These are phyloP conservation scores for Ilyonectria destructans DNA, from an alignment of 2,329 filamentous ascomycete species.

Conservation along the genomic window DNA sequence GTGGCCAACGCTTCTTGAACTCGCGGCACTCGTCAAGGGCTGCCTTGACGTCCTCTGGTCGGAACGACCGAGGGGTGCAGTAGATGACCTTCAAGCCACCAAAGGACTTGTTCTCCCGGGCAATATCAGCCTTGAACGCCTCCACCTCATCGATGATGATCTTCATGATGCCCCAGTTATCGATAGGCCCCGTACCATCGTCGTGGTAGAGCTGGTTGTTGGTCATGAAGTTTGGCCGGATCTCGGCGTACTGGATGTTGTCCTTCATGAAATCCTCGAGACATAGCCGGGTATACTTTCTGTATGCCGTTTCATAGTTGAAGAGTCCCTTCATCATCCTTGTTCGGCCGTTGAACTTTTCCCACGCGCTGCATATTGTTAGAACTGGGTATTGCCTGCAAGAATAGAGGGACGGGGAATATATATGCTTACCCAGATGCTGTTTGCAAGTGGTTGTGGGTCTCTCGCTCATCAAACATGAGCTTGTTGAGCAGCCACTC, in stretches of 20 bases:
- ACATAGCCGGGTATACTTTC: conserved; percentile 72
- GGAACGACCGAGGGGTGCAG: conserved; percentile 77
- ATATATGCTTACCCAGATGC: conserved; percentile 65
- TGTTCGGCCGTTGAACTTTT: conserved; percentile 78
- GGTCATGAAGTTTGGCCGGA: conserved; percentile 79
- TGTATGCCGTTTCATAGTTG: conserved; percentile 77
- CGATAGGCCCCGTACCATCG: conserved; percentile 67
- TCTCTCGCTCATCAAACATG: conserved; percentile 73
- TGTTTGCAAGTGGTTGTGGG: conserved; percentile 68
- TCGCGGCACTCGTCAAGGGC: conserved; percentile 75
- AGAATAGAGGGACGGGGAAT: neutral
- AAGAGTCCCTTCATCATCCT: conserved; percentile 82
- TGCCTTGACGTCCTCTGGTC: conserved; percentile 60
- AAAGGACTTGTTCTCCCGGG: conserved; percentile 60
- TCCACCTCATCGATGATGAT: conserved; percentile 72
- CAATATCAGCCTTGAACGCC: conserved; percentile 60
- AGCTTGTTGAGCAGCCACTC: conserved; percentile 76
- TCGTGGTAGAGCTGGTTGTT: conserved; percentile 74
- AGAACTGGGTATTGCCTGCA: conserved; percentile 10
- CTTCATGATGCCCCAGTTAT: conserved; percentile 73
- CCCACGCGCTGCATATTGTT: conserved; percentile 65
- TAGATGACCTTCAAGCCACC: conserved; percentile 81
- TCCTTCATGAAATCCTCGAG: conserved; percentile 76
- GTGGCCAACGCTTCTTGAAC: conserved; percentile 70
- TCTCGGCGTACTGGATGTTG: conserved; percentile 80